Evolutionary conservation across 1,284 basidiomycete species (phyloP), one percentile per base, ranked within the genome.

Genomic region (Xanthoconium separans): DNA sequence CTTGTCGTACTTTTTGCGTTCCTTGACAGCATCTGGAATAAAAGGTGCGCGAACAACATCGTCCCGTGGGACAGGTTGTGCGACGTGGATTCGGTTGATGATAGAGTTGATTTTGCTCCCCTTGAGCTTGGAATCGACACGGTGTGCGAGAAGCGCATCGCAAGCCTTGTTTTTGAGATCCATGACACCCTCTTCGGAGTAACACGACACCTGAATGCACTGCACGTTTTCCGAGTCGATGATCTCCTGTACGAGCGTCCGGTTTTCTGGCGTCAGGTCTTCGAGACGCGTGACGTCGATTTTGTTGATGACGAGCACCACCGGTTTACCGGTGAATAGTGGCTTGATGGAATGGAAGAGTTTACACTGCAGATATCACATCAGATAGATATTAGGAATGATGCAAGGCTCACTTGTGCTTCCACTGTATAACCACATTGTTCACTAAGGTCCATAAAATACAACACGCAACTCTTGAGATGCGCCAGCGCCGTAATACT

Each of bases 331-430:
- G 53, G 82, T 78, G 74, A 98, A 98, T 49, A 98, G 82, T 33
- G 95, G 95, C 74, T 96, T 97, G 77, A 98, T 97, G 47, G 95
- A 97, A 70, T 96, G 91, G 84, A 95, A 98, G 58, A 98, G 85
- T 77, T 95, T 92, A 80, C 93, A 96, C 89, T 95, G 69, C 9
- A 31, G n/a, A 41, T 1, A 31, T 39, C 29, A 18, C n/a, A 58
- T 58, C 16, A 60, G 46, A 45, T 18, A 22, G 2, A 42, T 9
- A 52, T 3, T 4, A 31, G 10, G 4, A 13, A 24, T 4, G 13
- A 33, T 2, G 18, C 11, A 31, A 34, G 39, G 74, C 80, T 56
- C 55, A 90, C 91, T 79, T 94, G 92, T 33, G 95, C 95, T 74
- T 96, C 94, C 59, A 97, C 81, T 4, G 89, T 87, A 77, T 95